phyloP scores from a whole-genome alignment of 495 filamentous ascomycete species.

The Penicillium simplicissimum region DNA sequence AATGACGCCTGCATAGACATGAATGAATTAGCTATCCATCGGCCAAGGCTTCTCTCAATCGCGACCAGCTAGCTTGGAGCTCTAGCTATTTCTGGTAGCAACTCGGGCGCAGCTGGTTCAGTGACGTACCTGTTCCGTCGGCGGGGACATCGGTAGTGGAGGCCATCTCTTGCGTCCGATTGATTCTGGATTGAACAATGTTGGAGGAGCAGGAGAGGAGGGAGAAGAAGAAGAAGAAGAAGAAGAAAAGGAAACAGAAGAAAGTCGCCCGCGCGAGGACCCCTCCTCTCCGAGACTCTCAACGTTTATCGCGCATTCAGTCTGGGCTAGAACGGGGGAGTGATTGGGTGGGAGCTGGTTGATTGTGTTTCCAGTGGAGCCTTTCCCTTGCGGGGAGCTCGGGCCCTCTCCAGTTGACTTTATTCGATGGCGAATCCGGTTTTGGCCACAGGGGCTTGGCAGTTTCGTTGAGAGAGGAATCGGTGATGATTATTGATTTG shows the following conservation, averaged over 20 bases:
- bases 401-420: slow-evolving; percentile 4
- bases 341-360: slow-evolving; percentile 9
- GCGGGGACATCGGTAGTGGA: slow-evolving; percentile 12
- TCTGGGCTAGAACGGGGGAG: background rate
- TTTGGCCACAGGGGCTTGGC: background rate
- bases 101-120: background rate
- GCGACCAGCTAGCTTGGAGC: background rate
- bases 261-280: background rate
- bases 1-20: slow-evolving; percentile 68
- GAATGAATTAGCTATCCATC: background rate
- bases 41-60: background rate
- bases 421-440: slow-evolving; percentile 4
- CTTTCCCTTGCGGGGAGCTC: background rate
- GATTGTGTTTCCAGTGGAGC: background rate
- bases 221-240: background rate
- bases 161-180: slow-evolving; percentile 8
- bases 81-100: background rate
- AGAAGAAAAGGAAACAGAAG: background rate
- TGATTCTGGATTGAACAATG: background rate
- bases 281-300: slow-evolving; percentile 8
- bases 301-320: slow-evolving; percentile 6
- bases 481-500: background rate
- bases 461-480: background rate
- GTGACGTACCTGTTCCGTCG: slow-evolving; percentile 26
- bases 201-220: background rate